Conservation (phyloP, 2,329 filamentous ascomycete genomes). For the Xylogone sp. region DNA sequence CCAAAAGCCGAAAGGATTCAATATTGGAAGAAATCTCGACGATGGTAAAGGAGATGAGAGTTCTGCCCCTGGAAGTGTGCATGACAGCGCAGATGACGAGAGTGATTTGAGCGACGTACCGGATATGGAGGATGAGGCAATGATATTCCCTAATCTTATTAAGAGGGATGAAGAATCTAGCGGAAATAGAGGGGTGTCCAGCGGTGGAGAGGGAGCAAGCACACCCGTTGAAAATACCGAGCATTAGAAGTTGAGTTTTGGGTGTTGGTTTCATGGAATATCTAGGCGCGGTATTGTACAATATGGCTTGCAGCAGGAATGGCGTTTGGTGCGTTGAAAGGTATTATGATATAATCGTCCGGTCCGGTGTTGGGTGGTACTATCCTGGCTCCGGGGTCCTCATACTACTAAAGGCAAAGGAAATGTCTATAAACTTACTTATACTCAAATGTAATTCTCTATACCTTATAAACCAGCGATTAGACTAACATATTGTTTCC, state of each 20-base stretch:
- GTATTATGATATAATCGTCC: background rate
- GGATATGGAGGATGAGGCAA: constrained; percentile 26
- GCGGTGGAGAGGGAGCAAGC: background rate
- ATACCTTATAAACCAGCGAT: too few relatives aligned
- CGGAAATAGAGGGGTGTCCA: background rate
- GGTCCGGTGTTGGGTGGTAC: too few relatives aligned
- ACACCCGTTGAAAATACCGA: background rate
- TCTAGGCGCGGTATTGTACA: background rate
- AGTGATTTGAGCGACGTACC: constrained; percentile 49
- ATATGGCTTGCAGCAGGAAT: background rate
- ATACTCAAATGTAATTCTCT: too few relatives aligned
- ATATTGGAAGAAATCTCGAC: constrained; percentile 39
- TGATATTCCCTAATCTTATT: constrained; percentile 15
- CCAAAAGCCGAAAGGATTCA: constrained; percentile 45
- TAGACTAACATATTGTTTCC: too few relatives aligned
- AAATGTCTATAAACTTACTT: too few relatives aligned
- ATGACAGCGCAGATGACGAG: constrained; percentile 50
- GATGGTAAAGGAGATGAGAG: constrained; percentile 31
- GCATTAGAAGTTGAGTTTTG: background rate
- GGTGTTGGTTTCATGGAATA: background rate
- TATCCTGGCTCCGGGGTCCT: too few relatives aligned
- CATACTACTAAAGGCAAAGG: too few relatives aligned
- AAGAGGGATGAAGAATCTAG: background rate
- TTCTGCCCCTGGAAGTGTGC: constrained; percentile 31
- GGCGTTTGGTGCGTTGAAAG: background rate